Percentiles rank a stretch among this genome's conserved stretches.
phyloP scores from a whole-genome alignment of 129 eudicot species.

The Glebionis coronaria region DNA sequence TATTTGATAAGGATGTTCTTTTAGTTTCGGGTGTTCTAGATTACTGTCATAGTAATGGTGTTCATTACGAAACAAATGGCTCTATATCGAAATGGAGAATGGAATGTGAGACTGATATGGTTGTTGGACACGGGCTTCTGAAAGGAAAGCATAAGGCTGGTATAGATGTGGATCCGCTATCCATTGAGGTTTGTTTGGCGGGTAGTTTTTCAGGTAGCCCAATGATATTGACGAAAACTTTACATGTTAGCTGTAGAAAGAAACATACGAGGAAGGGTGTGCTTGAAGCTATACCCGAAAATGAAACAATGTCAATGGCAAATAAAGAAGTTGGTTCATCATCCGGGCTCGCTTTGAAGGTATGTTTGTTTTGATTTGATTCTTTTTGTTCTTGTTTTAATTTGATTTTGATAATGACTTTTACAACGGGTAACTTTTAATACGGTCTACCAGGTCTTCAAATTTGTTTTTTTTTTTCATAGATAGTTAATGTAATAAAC shows the following conservation, averaged over 20 bases:
- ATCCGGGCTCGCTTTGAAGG: slow-evolving; percentile 45
- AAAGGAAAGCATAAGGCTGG: slow-evolving; percentile 39
- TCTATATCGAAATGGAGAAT: slow-evolving; percentile 53
- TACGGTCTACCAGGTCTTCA: no score
- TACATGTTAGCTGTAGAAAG: slow-evolving; percentile 45
- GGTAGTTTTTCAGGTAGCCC: slow-evolving; percentile 73
- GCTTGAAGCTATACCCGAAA: slow-evolving; percentile 79
- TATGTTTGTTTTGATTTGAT: slow-evolving; percentile 19
- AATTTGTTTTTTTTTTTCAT: no score
- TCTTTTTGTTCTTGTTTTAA: neutral
- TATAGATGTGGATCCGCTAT: slow-evolving; percentile 42
- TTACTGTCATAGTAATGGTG: slow-evolving; percentile 45
- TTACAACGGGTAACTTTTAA: no score
- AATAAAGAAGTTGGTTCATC: slow-evolving; percentile 39
- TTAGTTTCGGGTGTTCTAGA: slow-evolving; percentile 62
- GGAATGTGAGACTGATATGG: slow-evolving; percentile 61
- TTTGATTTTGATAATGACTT: no score
- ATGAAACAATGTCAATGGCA: slow-evolving; percentile 41
- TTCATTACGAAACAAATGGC: slow-evolving; percentile 35
- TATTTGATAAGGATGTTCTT: slow-evolving; percentile 54
- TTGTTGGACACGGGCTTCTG: slow-evolving; percentile 41
- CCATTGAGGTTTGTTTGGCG: slow-evolving; percentile 77
- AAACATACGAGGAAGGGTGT: slow-evolving; percentile 54
- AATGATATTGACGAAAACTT: slow-evolving; percentile 58
- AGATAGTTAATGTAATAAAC: no score